Percentiles rank a stretch among this genome's conserved stretches.
phyloP scores from a whole-genome alignment of 345 rosid species.

The Sapria himalayana region DNA sequence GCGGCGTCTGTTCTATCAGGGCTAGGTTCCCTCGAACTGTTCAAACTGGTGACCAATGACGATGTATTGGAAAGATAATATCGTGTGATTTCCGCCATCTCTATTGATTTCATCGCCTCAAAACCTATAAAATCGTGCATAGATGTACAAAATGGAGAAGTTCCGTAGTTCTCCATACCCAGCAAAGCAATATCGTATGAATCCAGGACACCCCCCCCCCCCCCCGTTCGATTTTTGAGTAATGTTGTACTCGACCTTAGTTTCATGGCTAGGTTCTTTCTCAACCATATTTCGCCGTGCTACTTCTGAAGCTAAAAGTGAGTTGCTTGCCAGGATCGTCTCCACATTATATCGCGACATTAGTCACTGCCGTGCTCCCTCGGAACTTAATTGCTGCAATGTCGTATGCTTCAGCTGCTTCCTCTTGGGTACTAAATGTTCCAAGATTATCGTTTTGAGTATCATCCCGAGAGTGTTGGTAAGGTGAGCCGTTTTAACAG shows the following conservation, averaged over 20 bases:
- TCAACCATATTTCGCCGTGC: constrained; percentile 44
- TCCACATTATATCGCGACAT: constrained; percentile 94
- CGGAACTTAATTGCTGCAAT: constrained; percentile 92
- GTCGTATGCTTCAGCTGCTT: constrained; percentile 98
- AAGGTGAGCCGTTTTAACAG: no score
- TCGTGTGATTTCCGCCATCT: constrained; percentile 14
- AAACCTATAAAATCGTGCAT: constrained; percentile 24
- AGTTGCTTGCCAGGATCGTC: constrained; percentile 81
- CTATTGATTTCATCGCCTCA: constrained; percentile 18
- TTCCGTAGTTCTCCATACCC: constrained; percentile 10
- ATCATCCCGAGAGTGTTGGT: no score
- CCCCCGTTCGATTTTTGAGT: constrained; percentile 6
- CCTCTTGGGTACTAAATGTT: constrained; percentile 97
- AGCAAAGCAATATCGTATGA: constrained; percentile 16
- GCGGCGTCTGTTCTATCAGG: constrained; percentile 30
- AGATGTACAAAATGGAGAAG: constrained; percentile 15
- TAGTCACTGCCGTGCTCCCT: constrained; percentile 81
- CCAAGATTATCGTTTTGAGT: no score
- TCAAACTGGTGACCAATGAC: constrained; percentile 29
- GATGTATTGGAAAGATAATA: constrained; percentile 27
- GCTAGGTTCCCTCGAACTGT: constrained; percentile 40
- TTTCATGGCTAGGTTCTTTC: constrained; percentile 9
- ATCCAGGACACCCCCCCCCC: constrained; percentile 10
- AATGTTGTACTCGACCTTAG: constrained; percentile 7
- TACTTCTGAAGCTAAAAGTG: constrained; percentile 48